Conservation (phyloP, 139 green algal species). For the Pycnococcus provasolii region DNA sequence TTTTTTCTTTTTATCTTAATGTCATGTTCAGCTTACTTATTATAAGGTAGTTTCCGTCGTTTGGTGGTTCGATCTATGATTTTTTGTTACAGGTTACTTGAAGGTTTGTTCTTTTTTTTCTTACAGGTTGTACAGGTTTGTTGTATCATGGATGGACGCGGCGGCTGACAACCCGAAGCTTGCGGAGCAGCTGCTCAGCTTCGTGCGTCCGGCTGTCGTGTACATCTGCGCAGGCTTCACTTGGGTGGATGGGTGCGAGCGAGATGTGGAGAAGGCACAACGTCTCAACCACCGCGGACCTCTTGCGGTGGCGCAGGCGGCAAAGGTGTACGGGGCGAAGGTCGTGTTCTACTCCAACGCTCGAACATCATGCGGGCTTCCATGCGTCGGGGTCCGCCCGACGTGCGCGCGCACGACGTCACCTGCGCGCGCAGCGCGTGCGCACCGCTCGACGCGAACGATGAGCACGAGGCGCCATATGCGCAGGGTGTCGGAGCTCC, state of each 20-base stretch:
- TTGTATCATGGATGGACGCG: not conserved
- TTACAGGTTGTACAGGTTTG: too few relatives aligned
- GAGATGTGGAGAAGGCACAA: not conserved
- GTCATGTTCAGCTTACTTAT: too few relatives aligned
- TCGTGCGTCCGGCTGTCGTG: not conserved
- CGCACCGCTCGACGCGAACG: too few relatives aligned
- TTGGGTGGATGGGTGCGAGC: constrained; percentile 8
- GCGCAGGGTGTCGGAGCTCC: too few relatives aligned
- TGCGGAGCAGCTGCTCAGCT: not conserved
- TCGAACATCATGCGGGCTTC: constrained; percentile 76
- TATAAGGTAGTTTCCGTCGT: too few relatives aligned
- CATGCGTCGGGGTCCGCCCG: not conserved
- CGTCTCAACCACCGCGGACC: not conserved
- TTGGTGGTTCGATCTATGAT: too few relatives aligned
- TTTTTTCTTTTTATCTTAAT: too few relatives aligned
- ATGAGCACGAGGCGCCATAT: too few relatives aligned
- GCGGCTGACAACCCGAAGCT: not conserved
- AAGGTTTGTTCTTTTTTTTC: too few relatives aligned
- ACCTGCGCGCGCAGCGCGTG: too few relatives aligned
- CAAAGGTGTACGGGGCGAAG: not conserved
- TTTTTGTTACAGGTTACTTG: too few relatives aligned
- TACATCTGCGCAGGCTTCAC: constrained; percentile 5
- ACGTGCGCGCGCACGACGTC: too few relatives aligned
- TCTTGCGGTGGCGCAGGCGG: not conserved
- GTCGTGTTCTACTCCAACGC: constrained; percentile 42